Evolutionary conservation across 2,329 filamentous ascomycete species (phyloP).

Genomic region (Daldinia eschscholtzii): DNA sequence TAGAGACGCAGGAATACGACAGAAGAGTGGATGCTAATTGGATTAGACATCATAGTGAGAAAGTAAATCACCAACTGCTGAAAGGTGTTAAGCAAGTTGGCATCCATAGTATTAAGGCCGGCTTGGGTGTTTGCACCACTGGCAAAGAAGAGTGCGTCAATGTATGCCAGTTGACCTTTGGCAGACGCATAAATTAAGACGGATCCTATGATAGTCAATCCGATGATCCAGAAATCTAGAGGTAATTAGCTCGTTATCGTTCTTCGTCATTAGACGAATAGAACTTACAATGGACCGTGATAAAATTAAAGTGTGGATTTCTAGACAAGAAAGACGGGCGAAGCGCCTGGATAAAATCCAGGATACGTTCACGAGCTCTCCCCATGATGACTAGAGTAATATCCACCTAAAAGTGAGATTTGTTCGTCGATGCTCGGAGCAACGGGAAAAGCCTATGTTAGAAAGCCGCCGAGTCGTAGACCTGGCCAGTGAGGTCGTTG

Average conservation of each 20-base stretch:
- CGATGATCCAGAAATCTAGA: constrained; percentile 83
- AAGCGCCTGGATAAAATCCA: constrained; percentile 61
- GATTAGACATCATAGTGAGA: constrained; percentile 79
- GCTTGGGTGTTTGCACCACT: constrained; percentile 90
- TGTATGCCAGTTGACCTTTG: constrained; percentile 75
- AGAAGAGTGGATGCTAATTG: constrained; percentile 84
- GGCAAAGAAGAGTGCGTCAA: constrained; percentile 91
- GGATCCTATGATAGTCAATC: constrained; percentile 78
- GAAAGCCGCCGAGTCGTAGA: constrained; percentile 41
- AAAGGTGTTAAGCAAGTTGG: constrained; percentile 76
- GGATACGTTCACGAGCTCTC: constrained; percentile 52
- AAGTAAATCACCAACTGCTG: constrained; percentile 81
- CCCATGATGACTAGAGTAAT: constrained; percentile 50
- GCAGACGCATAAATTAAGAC: constrained; percentile 77
- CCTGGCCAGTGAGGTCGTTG: constrained; percentile 46
- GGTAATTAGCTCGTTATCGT: constrained; percentile 29
- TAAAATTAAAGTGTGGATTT: constrained; percentile 82
- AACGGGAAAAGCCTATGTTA: constrained; percentile 42
- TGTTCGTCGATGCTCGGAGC: constrained; percentile 23
- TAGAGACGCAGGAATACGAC: constrained; percentile 95
- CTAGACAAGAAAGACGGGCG: constrained; percentile 70
- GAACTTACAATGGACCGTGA: constrained; percentile 79
- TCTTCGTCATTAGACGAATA: not conserved
- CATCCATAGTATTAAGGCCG: constrained; percentile 84
- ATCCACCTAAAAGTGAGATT: constrained; percentile 5